A percentile compares a stretch with the other conserved stretches of the same genome.
Evolutionary conservation across 441 rosid species (phyloP).

Genomic region (Macaranga tanarius): DNA sequence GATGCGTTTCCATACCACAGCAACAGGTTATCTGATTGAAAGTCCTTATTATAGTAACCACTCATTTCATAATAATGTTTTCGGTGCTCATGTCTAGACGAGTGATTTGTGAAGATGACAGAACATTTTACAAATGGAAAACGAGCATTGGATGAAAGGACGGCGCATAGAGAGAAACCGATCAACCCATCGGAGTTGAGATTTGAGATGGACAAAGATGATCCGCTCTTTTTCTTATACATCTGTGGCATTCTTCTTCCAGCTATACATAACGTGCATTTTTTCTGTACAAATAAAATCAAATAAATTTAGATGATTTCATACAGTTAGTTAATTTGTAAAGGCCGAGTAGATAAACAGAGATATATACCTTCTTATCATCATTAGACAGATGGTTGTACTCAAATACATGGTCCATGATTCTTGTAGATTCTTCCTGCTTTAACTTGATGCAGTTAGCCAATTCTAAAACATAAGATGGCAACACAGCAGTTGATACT

Average conservation of each 20-base stretch:
- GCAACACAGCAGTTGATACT: background rate
- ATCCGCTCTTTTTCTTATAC: background rate
- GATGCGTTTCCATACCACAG: no score
- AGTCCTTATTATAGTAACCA: no score
- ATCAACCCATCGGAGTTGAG: background rate
- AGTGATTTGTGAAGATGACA: background rate
- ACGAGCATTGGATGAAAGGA: background rate
- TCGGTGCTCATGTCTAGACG: no score
- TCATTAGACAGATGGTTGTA: no score
- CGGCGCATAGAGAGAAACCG: background rate
- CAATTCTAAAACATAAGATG: background rate
- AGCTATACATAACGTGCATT: background rate
- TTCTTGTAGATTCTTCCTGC: background rate
- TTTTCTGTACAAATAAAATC: background rate
- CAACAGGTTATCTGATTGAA: no score
- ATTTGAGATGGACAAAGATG: background rate
- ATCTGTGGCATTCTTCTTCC: constrained; percentile 1
- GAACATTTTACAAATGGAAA: background rate
- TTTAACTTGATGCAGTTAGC: background rate
- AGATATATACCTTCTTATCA: no score
- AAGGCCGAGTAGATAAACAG: no score
- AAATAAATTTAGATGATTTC: background rate
- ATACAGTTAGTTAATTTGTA: background rate
- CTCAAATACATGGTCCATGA: no score
- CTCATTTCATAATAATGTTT: no score